Conservation (phyloP, 2,329 filamentous ascomycete species). For the Calycina herbarum region DNA sequence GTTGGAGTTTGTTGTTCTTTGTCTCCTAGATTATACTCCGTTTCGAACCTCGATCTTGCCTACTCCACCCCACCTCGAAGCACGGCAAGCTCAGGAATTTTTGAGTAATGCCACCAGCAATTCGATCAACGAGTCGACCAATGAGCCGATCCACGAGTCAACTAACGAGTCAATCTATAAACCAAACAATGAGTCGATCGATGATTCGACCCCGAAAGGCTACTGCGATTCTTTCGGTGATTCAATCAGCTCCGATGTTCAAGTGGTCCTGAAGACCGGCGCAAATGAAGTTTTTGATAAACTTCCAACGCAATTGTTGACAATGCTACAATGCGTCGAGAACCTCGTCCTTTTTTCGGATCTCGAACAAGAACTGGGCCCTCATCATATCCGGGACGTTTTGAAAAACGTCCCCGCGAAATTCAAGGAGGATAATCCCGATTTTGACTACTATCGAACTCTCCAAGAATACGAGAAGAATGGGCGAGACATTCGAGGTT, state of each 20-base stretch:
- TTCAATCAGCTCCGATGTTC: not conserved
- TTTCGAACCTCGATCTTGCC: not conserved
- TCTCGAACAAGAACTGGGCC: slow-evolving; percentile 48
- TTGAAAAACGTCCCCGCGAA: slow-evolving; percentile 45
- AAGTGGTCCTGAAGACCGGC: slow-evolving; percentile 52
- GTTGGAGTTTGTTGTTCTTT: not conserved
- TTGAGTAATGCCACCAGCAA: not conserved
- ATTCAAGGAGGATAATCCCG: slow-evolving; percentile 43
- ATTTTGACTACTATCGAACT: slow-evolving; percentile 46
- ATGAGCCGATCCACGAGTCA: too few species aligned
- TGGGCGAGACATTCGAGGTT: slow-evolving; percentile 47
- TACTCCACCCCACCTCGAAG: not conserved
- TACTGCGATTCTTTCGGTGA: not conserved
- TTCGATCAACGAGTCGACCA: too few species aligned
- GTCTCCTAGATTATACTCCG: not conserved
- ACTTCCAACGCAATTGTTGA: slow-evolving; percentile 54
- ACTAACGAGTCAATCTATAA: too few species aligned
- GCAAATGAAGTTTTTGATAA: slow-evolving; percentile 53
- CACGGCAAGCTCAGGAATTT: not conserved
- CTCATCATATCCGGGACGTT: slow-evolving; percentile 46
- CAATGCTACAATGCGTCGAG: slow-evolving; percentile 46
- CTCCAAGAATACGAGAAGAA: slow-evolving; percentile 45
- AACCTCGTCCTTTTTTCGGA: slow-evolving; percentile 54
- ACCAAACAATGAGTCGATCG: not conserved
- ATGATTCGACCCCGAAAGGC: not conserved